Evolutionary conservation across 148 eudicot species (phyloP).

Genomic region (Heliosperma pusillum): DNA sequence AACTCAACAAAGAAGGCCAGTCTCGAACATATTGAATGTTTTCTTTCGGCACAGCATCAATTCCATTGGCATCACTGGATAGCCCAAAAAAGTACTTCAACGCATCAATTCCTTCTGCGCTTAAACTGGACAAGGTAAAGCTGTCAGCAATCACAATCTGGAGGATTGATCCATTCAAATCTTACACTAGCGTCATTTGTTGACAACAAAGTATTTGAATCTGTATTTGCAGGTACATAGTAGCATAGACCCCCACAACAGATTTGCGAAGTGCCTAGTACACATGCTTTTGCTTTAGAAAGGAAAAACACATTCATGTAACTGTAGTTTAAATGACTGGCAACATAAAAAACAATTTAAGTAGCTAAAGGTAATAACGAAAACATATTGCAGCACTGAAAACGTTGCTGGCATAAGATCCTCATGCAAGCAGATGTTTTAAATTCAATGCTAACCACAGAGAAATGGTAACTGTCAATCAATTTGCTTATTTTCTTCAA

Average conservation of each 20-base stretch:
- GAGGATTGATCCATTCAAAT: constrained; percentile 7
- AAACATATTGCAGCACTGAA: neutral
- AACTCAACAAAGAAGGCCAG: constrained; percentile 45
- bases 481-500: neutral
- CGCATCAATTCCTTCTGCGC: constrained; percentile 52
- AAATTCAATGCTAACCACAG: neutral
- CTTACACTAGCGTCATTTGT: neutral
- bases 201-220: neutral
- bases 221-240: neutral
- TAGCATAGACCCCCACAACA: too few relatives aligned
- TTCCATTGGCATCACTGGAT: constrained; percentile 33
- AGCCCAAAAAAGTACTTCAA: constrained; percentile 72
- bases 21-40: constrained; percentile 57
- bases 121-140: constrained; percentile 40
- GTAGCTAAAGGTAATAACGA: too few relatives aligned
- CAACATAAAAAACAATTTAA: neutral
- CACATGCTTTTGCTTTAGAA: neutral
- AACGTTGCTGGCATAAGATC: neutral
- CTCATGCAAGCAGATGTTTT: neutral
- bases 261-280: neutral
- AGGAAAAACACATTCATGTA: neutral
- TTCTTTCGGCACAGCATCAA: constrained; percentile 42
- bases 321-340: neutral
- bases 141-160: constrained; percentile 18
- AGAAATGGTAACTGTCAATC: neutral